These are phyloP conservation scores for Powellomyces hirtus DNA, from an alignment of 192 early-diverging fungal species.

Conservation along the genomic window DNA sequence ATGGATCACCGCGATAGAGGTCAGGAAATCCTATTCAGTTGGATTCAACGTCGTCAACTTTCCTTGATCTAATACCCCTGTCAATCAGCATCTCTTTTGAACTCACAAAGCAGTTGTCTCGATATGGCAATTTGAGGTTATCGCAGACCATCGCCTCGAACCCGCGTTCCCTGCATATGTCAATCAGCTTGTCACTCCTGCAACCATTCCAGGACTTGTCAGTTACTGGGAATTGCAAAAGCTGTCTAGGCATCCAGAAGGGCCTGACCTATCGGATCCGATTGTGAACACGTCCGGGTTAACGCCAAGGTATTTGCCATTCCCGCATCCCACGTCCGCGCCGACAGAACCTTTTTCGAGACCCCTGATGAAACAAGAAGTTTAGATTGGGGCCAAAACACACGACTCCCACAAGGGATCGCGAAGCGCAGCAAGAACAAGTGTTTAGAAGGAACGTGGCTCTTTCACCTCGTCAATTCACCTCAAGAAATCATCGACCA, in stretches of 20 bases:
- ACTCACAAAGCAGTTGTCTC: slow-evolving; percentile 68
- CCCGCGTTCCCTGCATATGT: slow-evolving; percentile 68
- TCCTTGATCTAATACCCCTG: neutral
- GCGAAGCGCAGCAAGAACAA: neutral
- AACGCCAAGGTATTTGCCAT: slow-evolving; percentile 95
- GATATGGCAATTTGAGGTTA: slow-evolving; percentile 73
- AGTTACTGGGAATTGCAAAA: too few relatives aligned
- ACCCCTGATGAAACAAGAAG: slow-evolving; percentile 4
- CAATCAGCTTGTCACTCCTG: slow-evolving; percentile 74
- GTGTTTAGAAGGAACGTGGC: neutral
- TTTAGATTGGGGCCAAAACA: neutral
- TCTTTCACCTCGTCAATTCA: neutral
- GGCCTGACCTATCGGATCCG: slow-evolving; percentile 77
- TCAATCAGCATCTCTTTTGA: neutral
- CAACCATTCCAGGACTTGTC: too few relatives aligned
- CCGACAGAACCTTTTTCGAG: slow-evolving; percentile 73
- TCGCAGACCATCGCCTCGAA: slow-evolving; percentile 84
- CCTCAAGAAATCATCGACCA: slow-evolving; percentile 81
- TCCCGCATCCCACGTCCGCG: slow-evolving; percentile 94
- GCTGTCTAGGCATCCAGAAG: too few relatives aligned
- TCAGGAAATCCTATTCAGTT: slow-evolving; percentile 74
- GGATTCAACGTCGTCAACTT: neutral
- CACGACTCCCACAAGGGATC: neutral
- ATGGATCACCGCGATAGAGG: slow-evolving; percentile 96
- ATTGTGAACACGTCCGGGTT: slow-evolving; percentile 77